Percentiles rank a stretch among this genome's conserved stretches.
Evolutionary conservation across 345 rosid species (phyloP).

Genomic region (Eucalyptus guilfoylei): DNA sequence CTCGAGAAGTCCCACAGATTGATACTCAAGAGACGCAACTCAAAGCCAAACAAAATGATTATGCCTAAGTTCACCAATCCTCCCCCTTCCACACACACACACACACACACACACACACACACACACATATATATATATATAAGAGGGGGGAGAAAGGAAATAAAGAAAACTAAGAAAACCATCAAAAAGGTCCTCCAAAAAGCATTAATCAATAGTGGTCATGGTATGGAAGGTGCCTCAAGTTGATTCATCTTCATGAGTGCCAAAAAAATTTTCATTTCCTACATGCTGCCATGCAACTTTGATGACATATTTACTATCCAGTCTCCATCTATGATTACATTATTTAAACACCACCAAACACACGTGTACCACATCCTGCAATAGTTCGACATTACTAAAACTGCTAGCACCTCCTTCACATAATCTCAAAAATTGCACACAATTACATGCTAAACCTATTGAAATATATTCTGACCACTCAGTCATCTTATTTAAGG

Average conservation of each 20-base stretch:
- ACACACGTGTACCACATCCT: background rate
- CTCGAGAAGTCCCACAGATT: background rate
- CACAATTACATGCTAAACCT: background rate
- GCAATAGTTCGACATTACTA: background rate
- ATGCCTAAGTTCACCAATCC: background rate
- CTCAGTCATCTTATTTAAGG: background rate
- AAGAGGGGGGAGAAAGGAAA: background rate
- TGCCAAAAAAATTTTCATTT: background rate
- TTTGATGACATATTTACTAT: background rate
- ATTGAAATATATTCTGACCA: background rate
- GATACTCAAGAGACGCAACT: background rate
- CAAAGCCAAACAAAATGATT: background rate
- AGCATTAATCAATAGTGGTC: background rate
- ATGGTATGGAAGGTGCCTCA: background rate
- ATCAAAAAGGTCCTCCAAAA: background rate
- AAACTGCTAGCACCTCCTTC: background rate
- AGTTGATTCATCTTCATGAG: background rate
- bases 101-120: no score
- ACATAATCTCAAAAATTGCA: background rate
- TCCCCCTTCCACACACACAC: background rate
- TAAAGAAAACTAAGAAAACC: background rate
- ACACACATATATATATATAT: no score
- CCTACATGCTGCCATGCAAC: background rate
- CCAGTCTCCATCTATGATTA: background rate
- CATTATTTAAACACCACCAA: background rate